Base-by-base conservation (phyloP, 192 early-diverging fungal genomes). In the Gigaspora rosea region DNA sequence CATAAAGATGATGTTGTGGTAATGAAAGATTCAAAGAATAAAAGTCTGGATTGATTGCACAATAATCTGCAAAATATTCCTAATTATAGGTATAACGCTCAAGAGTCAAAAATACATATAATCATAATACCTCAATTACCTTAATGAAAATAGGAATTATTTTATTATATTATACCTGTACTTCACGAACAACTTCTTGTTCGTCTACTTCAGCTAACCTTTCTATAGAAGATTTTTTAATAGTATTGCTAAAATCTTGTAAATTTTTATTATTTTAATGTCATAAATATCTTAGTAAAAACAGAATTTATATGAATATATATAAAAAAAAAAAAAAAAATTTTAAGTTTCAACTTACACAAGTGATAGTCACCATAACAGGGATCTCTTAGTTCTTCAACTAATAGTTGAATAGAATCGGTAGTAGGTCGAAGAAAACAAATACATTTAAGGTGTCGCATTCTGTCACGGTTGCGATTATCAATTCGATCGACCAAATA, bases 311-410 rank as follows among this genome's bases (percentile, higher is more conserved):
- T 56, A n/a, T 15, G 12, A 15, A 15, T 5, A 18, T 56, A 56
- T n/a, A n/a, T n/a, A n/a, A n/a, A 56, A 18, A 18, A 56, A 15
- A 13, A 13, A 52, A 13, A 52, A 13, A 61, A 4, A 51, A 20
- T 66, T 5, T 12, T 0, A 1, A 12, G 49, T 58, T 49, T 52
- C 2, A 13, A 32, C 86, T 65, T 86, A 95, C 93, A 98, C 50
- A 99, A 88, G 79, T 96, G 97, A 80, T 99, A 99, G 78, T 97
- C 96, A 64, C 94, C 95, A 84, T 97, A 99, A 51, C 90, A 88
- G 8, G 98, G 98, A 27, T 93, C 92, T 59, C 93, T 81, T 35
- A 99, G 86, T 83, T 99, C 98, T 67, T 96, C 94, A 16, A 96
- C 87, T 68, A 99, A 80, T 35, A 87, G 90, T 80, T 95, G 95